A percentile compares a stretch with the other conserved stretches of the same genome.
Evolutionary conservation across 2,329 filamentous ascomycete species (phyloP).

Genomic region (Samsoniella hepiali): DNA sequence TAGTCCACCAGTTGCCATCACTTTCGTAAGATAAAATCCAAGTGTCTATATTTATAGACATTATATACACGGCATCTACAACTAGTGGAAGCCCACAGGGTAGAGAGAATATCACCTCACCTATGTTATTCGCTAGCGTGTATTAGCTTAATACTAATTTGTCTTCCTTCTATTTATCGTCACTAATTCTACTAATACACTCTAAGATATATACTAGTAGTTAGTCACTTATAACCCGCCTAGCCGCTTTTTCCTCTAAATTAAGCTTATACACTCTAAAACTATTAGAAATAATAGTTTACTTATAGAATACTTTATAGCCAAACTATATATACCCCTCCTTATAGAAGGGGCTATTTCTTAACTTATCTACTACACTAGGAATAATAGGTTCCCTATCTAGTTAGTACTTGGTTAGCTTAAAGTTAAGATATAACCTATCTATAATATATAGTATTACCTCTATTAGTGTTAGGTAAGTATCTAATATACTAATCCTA

Average conservation of each 20-base stretch:
- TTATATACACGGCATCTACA: not conserved
- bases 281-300: no score
- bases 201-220: not conserved
- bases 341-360: not conserved
- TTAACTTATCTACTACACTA: not conserved
- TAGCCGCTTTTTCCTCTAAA: not conserved
- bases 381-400: not conserved
- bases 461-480: not conserved
- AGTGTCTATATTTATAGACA: not conserved
- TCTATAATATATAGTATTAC: not conserved
- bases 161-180: not conserved
- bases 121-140: not conserved
- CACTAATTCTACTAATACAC: not conserved
- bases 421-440: not conserved
- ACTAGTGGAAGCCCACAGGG: not conserved
- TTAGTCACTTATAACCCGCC: not conserved
- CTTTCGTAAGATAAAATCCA: not conserved
- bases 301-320: not conserved
- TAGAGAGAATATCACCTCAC: no score
- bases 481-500: not conserved
- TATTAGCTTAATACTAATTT: not conserved
- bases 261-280: not conserved
- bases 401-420: not conserved
- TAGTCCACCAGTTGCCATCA: not conserved
- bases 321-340: not conserved